These are phyloP conservation scores for Scutellaria baicalensis DNA, from an alignment of 257 asterid species.

Conservation along the genomic window DNA sequence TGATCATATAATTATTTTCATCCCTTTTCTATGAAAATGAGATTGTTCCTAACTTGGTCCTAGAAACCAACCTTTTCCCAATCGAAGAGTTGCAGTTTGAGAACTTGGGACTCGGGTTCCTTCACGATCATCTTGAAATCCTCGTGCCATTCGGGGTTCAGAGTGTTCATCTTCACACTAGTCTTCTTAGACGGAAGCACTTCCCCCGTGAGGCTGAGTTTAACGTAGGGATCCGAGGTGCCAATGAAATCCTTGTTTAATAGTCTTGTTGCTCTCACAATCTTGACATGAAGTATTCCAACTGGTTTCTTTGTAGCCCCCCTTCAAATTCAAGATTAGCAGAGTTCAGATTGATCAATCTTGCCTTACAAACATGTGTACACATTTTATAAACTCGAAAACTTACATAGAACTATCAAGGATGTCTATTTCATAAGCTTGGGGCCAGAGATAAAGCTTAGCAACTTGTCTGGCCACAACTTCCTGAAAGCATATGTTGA, in stretches of 20 bases:
- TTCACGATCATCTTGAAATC: conserved; percentile 68
- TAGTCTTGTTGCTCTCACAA: conserved; percentile 57
- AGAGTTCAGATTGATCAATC: not conserved
- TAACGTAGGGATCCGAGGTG: conserved; percentile 79
- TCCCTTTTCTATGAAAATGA: too few species aligned
- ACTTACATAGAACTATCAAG: conserved; percentile 72
- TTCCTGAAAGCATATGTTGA: conserved; percentile 32
- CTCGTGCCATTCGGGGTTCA: conserved; percentile 77
- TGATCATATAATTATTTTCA: too few species aligned
- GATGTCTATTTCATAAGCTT: conserved; percentile 47
- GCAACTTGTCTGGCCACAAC: conserved; percentile 43
- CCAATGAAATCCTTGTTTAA: conserved; percentile 58
- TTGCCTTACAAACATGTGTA: too few species aligned
- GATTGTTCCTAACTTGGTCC: not conserved
- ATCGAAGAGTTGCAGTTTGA: conserved; percentile 55
- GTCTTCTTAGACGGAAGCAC: conserved; percentile 54
- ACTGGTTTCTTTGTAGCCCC: conserved; percentile 78
- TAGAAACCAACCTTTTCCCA: conserved; percentile 70
- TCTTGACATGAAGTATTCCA: conserved; percentile 73
- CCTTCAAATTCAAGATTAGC: conserved; percentile 19
- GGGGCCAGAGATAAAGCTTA: conserved; percentile 72
- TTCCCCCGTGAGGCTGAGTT: conserved; percentile 65
- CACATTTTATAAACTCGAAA: not conserved
- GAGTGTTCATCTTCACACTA: conserved; percentile 56
- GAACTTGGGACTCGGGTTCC: conserved; percentile 62